Evolutionary conservation across 2,329 filamentous ascomycete genomes (phyloP), one percentile per base, ranked within the genome.

Genomic region (Orbilia quercus): DNA sequence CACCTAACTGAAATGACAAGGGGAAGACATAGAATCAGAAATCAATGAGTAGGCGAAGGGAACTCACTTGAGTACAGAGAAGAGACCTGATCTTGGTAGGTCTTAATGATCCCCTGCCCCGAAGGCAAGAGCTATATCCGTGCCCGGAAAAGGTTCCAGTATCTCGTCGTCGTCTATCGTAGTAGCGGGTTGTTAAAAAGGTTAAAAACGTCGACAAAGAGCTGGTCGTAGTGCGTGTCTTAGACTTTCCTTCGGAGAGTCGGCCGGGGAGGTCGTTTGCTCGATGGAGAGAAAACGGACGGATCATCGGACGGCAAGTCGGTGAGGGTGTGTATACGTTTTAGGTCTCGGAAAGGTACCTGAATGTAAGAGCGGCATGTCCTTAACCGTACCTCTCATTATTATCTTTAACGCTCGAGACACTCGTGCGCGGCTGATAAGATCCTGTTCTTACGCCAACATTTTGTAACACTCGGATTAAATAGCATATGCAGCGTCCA

Each of bases 401-500:
- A 42, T 63, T 55, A 63, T 63, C 51, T 51, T 71, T 71, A 40
- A 71, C 66, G 66, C 66, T 63, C 45, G 63, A 57, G 45, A 53
- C 58, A 44, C 58, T 71, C 25, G 23, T 71, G 66, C 66, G 66
- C 66, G 66, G 66, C 66, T 71, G 66, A 71, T 71, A 71, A 71
- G 66, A 71, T 71, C 66, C 51, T 59, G 50, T 45, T 31, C 31
- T 59, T 53, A 50, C 45, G 48, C 45, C 18, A 44, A 23, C 40
- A 65, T 31, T 55, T 65, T 38, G 31, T 14, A 42, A 51, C 23
- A 2, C 20, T 66, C 22, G 44, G 51, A 54, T 54, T 23, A 25
- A 50, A 20, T 40, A 18, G 28, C 50, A n/a, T n/a, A n/a, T 54
- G 34, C 50, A 54, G 31, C 31, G 22, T 36, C 48, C 48, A 3